Percentiles rank a stretch among this genome's conserved stretches.
These are phyloP conservation scores for Phytophthora agathidicida DNA, from an alignment of 352 stramenopile genomes.

Conservation along the genomic window DNA sequence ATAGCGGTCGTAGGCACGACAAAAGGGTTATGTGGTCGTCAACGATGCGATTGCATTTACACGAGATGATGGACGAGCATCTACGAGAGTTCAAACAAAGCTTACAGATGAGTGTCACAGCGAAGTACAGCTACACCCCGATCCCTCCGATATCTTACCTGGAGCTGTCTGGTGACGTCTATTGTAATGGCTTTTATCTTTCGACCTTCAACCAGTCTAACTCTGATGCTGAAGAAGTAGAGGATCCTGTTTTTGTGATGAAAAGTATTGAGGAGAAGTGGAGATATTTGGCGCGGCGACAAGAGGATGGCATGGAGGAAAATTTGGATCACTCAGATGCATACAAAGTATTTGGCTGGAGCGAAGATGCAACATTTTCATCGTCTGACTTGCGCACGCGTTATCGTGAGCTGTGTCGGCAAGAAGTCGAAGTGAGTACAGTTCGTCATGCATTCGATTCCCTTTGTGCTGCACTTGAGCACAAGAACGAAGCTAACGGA, in stretches of 20 bases:
- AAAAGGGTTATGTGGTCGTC: constrained; percentile 75
- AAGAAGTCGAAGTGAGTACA: constrained; percentile 47
- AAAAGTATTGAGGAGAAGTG: constrained; percentile 83
- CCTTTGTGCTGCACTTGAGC: constrained; percentile 55
- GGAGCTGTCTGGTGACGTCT: constrained; percentile 78
- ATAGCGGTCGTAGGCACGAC: constrained; percentile 56
- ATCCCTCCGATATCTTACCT: constrained; percentile 72
- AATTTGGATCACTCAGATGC: constrained; percentile 56
- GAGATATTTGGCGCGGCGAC: constrained; percentile 55
- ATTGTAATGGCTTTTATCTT: constrained; percentile 78
- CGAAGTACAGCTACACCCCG: constrained; percentile 64
- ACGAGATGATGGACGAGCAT: constrained; percentile 77
- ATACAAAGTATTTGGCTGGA: constrained; percentile 77
- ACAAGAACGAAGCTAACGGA: constrained; percentile 53
- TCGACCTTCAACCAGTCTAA: constrained; percentile 68
- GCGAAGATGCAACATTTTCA: constrained; percentile 45
- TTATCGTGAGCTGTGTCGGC: constrained; percentile 69
- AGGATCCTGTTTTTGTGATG: constrained; percentile 80
- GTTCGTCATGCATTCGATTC: constrained; percentile 68
- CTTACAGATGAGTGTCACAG: constrained; percentile 57
- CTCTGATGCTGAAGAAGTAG: constrained; percentile 62
- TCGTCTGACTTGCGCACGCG: constrained; percentile 58
- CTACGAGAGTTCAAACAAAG: constrained; percentile 70
- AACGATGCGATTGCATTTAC: constrained; percentile 73
- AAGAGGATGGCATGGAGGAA: constrained; percentile 46